phyloP scores from a whole-genome alignment of 2,329 filamentous ascomycete genomes.

The Parastagonospora nodorum region DNA sequence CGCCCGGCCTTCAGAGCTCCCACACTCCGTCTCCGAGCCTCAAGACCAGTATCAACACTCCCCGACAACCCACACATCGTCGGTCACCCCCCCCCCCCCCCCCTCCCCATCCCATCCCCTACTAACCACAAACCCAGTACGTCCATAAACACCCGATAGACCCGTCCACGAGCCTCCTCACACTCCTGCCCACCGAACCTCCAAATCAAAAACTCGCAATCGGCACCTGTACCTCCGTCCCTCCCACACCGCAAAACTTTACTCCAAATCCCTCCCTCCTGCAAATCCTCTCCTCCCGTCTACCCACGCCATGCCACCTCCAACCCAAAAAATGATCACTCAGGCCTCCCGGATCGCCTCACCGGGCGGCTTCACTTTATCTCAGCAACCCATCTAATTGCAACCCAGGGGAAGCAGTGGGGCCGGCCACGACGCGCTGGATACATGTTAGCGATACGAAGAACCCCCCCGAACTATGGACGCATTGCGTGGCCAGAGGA shows the following conservation, averaged over 20 bases:
- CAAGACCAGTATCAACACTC: constrained; percentile 45
- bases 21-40: constrained; percentile 26
- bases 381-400: constrained; percentile 51
- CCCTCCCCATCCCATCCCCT: not conserved
- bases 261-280: constrained; percentile 63
- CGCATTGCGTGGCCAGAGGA: constrained; percentile 70
- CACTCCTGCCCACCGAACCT: constrained; percentile 61
- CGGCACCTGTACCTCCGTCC: constrained; percentile 59
- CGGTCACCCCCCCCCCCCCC: not conserved
- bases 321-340: constrained; percentile 61
- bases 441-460: constrained; percentile 67
- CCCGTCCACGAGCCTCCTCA: constrained; percentile 54
- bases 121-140: constrained; percentile 47
- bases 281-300: constrained; percentile 60
- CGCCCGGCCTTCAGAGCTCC: constrained; percentile 11
- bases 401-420: constrained; percentile 63
- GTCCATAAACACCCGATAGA: constrained; percentile 53
- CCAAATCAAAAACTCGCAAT: constrained; percentile 60
- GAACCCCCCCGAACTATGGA: constrained; percentile 66
- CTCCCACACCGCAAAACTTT: constrained; percentile 62
- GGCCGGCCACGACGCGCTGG: constrained; percentile 65
- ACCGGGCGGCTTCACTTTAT: constrained; percentile 60
- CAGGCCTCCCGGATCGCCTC: too few species aligned
- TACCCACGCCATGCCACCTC: constrained; percentile 58
- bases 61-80: constrained; percentile 52